Base-by-base conservation (phyloP, 1,284 basidiomycete species). In the Malassezia arunalokei region DNA sequence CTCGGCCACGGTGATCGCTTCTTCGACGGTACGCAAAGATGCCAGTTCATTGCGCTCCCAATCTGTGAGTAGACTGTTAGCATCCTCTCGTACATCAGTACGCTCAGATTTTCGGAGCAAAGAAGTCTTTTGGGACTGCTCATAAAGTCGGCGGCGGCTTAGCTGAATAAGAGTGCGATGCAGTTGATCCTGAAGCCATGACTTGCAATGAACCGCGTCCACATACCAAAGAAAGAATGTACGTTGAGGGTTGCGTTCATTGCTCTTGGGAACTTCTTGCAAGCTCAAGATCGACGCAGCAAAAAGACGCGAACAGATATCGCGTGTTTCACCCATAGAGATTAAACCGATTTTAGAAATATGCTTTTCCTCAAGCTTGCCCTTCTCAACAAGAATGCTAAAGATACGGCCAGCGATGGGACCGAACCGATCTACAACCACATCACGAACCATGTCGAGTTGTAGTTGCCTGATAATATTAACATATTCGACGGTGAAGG, bases 291-390 rank as follows among this genome's bases (percentile, higher is more conserved):
- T 45, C 24, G 64, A 65, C 6, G 66, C 54, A 39, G 65, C 62
- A 51, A 73, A 70, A 49, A 98, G 79, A 2, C 83, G 80, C 8
- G 85, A 80, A 49, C 95, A 78, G 38, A 89, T 75, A 37, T 84
- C 83, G 44, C 92, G 82, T 44, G 87, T 84, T 63, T 91, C 86
- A 68, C 87, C 87, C 33, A 85, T 80, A 0, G 87, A 81, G 77
- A 96, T 84, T 82, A 98, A 87, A 5, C 88, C 87, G 42, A 86
- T 78, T 75, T 94, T 92, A 20, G 88, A 85, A 39, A 98, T 85
- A 87, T 90, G 87, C 71, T 92, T 91, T 74, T 96, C 92, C 58
- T 91, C 87, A 77, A 92, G 83, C 75, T 94, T 94, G n/a, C 87
- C 88, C n/a, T 83, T 83, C 50, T 85, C 82, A 45, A 87, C 75